Percentiles rank a stretch among this genome's conserved stretches.
Conservation (phyloP, 164 flowering plant species). For the Vitis riparia region DNA sequence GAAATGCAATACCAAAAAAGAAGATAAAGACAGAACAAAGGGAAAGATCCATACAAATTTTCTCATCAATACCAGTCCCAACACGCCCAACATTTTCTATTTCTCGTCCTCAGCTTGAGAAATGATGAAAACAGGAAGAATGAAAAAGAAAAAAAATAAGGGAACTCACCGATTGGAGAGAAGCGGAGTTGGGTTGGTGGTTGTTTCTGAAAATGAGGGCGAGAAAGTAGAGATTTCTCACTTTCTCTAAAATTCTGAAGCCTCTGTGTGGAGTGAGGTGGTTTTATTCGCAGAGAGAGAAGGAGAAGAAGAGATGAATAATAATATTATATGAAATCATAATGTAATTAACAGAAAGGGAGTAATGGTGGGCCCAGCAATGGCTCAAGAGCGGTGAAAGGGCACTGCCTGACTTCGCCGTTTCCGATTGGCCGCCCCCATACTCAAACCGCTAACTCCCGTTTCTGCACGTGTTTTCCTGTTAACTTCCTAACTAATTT, state of each 20-base stretch:
- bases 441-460: conserved; percentile 18
- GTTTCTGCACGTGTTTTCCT: conserved; percentile 18
- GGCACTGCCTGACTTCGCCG: neutral
- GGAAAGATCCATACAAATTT: too few species aligned
- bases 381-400: neutral
- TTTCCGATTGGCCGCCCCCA: conserved; percentile 4
- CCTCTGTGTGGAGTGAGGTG: too few species aligned
- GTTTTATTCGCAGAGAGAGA: neutral
- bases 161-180: conserved; percentile 1
- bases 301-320: neutral
- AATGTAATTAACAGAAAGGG: neutral
- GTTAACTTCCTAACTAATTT: neutral
- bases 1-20: too few species aligned
- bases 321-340: neutral
- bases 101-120: neutral
- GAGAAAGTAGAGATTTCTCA: too few species aligned
- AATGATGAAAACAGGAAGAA: neutral
- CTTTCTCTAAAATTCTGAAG: too few species aligned
- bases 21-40: too few species aligned
- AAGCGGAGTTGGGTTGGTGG: neutral
- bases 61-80: too few species aligned
- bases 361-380: neutral
- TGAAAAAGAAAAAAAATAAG: neutral
- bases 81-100: neutral
- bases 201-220: too few species aligned